Percentiles rank a stretch among this genome's conserved stretches.
Conservation (phyloP, 345 rosid species). For the Eucalyptus urophylla region DNA sequence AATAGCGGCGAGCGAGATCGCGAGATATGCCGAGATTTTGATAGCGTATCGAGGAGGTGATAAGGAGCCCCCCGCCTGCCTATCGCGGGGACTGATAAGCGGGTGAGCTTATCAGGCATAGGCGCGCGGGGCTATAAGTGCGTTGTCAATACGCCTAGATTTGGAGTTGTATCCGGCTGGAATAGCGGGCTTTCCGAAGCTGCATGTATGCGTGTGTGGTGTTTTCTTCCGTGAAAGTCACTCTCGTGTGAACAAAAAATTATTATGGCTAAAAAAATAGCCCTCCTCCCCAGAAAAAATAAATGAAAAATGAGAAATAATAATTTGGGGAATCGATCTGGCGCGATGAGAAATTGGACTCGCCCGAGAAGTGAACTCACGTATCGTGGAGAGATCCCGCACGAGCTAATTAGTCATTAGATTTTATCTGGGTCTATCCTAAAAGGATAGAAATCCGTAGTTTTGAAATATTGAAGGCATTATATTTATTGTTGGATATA, state of each 20-base stretch:
- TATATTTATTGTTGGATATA: background rate
- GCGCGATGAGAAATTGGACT: background rate
- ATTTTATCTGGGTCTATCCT: accelerated
- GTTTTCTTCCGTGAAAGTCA: background rate
- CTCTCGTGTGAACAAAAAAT: background rate
- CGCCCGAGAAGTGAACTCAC: accelerated
- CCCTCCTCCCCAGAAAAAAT: background rate
- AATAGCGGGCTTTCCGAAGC: background rate
- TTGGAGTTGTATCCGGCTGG: background rate
- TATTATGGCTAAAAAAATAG: background rate
- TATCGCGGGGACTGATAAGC: background rate
- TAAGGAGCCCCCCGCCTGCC: background rate
- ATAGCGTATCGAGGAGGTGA: background rate
- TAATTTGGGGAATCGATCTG: accelerated
- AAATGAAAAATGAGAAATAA: background rate
- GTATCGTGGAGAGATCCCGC: accelerated
- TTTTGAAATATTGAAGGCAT: too few relatives aligned
- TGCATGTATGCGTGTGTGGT: background rate
- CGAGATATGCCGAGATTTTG: background rate
- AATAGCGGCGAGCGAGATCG: background rate
- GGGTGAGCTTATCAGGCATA: accelerated
- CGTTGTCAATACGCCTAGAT: background rate
- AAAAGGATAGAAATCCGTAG: accelerated
- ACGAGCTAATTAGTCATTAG: background rate
- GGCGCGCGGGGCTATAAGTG: background rate